These are phyloP conservation scores for Pythium aquatile DNA, from an alignment of 352 stramenopile species.

Conservation along the genomic window DNA sequence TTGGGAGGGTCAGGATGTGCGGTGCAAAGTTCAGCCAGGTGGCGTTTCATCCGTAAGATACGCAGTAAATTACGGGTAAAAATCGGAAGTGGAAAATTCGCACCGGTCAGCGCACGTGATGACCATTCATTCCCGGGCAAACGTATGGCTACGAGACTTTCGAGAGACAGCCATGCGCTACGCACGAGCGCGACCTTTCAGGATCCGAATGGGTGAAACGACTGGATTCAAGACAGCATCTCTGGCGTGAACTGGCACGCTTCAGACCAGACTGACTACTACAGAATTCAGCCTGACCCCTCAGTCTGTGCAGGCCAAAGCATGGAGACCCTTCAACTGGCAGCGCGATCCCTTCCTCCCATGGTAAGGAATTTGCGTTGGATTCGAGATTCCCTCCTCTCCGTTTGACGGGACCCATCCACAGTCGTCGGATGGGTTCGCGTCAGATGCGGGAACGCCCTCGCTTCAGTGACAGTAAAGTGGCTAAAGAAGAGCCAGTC, in stretches of 20 bases:
- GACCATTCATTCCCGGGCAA: slow-evolving; percentile 17
- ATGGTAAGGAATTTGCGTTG: neutral
- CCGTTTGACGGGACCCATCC: neutral
- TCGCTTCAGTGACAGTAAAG: neutral
- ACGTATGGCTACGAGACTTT: slow-evolving; percentile 13
- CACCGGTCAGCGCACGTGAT: slow-evolving; percentile 7
- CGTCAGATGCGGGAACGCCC: neutral
- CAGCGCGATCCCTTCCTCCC: too few species aligned
- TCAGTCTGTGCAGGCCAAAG: too few species aligned
- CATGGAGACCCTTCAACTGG: too few species aligned
- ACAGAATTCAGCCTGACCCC: too few species aligned
- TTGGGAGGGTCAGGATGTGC: neutral
- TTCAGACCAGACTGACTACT: slow-evolving; percentile 2
- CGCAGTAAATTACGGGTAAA: slow-evolving; percentile 7
- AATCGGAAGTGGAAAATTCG: slow-evolving; percentile 7
- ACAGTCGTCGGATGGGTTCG: neutral
- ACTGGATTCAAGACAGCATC: slow-evolving; percentile 11
- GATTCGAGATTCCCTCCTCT: neutral
- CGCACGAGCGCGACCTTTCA: slow-evolving; percentile 17
- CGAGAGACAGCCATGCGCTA: slow-evolving; percentile 28
- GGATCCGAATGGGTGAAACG: slow-evolving; percentile 14
- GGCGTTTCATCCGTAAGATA: slow-evolving; percentile 18
- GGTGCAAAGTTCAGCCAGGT: slow-evolving; percentile 3
- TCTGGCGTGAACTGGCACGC: neutral
- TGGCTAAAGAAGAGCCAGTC: slow-evolving; percentile 23